Evolutionary conservation across 1,284 basidiomycete species (phyloP).

Genomic region (Leccinum olivaceoglutinosum): DNA sequence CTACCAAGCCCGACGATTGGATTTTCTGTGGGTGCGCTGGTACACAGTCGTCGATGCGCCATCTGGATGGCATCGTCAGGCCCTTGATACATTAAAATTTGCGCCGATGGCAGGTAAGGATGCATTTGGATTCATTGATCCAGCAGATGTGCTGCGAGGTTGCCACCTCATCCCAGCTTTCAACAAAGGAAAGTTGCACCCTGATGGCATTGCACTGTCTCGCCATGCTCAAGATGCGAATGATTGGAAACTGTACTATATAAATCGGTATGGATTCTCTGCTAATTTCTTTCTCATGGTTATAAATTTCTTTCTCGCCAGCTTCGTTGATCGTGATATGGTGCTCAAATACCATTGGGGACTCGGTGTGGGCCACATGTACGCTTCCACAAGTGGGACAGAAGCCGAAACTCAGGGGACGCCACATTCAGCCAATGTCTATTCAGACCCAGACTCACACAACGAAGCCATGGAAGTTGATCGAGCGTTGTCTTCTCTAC

Average conservation of each 20-base stretch:
- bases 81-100: not conserved
- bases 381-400: no score
- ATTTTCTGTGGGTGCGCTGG: not conserved
- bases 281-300: not conserved
- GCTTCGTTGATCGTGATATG: no score
- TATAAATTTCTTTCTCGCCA: no score
- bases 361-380: no score
- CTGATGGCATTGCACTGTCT: not conserved
- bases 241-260: not conserved
- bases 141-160: not conserved
- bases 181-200: not conserved
- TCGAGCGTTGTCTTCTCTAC: no score
- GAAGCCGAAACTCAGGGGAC: no score
- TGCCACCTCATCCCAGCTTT: not conserved
- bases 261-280: not conserved
- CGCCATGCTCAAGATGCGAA: not conserved
- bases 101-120: not conserved
- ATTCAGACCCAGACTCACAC: no score
- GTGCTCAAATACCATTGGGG: no score
- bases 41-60: not conserved
- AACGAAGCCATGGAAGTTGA: no score
- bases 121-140: not conserved
- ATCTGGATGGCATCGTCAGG: not conserved
- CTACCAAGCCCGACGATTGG: not conserved
- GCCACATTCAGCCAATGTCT: no score